phyloP scores from a whole-genome alignment of 2,329 filamentous ascomycete species.

The Rhinocladiella similis region DNA sequence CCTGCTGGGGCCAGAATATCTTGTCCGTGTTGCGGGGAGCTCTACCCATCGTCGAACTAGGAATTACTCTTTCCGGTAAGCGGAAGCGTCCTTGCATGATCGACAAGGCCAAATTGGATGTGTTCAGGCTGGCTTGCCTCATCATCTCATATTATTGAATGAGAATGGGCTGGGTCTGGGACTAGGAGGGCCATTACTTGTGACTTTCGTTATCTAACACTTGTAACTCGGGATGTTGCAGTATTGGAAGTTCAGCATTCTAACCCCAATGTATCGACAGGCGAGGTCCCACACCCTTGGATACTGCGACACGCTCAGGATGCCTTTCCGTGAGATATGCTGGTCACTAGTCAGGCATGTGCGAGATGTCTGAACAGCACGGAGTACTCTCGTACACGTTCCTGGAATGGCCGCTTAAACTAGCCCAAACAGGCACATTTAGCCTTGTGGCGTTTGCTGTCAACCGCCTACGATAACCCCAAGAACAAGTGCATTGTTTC shows the following conservation, averaged over 20 bases:
- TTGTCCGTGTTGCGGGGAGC: neutral
- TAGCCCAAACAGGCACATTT: slow-evolving; percentile 6
- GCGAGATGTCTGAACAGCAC: no score
- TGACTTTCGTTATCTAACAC: no score
- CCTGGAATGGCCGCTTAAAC: neutral
- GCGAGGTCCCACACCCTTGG: no score
- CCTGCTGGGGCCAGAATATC: neutral
- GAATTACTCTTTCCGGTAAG: slow-evolving; percentile 1
- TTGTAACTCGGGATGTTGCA: neutral
- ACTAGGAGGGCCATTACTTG: no score
- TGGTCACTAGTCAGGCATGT: no score
- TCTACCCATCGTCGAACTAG: neutral
- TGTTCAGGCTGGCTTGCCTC: neutral
- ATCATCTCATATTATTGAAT: neutral
- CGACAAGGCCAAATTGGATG: neutral
- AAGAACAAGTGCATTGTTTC: neutral
- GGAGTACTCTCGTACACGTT: no score
- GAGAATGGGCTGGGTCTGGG: neutral
- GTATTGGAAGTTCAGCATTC: neutral
- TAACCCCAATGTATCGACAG: no score
- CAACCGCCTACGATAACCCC: neutral
- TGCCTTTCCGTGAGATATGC: no score
- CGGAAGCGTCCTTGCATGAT: slow-evolving; percentile 8
- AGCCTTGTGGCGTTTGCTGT: neutral
- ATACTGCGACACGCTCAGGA: no score